Conservation (phyloP, 345 rosid species). For the Balakata baccata region DNA sequence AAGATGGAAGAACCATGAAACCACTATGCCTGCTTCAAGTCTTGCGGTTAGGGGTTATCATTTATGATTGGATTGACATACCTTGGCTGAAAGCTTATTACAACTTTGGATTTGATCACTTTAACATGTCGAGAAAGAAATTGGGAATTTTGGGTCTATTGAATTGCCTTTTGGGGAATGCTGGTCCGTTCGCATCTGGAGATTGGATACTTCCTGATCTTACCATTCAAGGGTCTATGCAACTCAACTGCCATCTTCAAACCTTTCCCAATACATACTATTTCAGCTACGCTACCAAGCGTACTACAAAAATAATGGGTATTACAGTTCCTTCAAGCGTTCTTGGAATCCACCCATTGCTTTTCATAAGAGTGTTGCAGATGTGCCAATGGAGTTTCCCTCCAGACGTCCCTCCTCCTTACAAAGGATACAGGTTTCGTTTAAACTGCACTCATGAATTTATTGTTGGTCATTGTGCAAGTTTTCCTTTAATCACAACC, state of each 20-base stretch:
- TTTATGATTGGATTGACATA: constrained; percentile 94
- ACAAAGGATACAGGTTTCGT: constrained; percentile 80
- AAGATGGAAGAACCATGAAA: constrained; percentile 72
- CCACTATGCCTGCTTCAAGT: constrained; percentile 71
- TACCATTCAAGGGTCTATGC: constrained; percentile 77
- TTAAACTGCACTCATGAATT: background rate
- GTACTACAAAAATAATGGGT: constrained; percentile 60
- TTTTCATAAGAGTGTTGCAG: constrained; percentile 78
- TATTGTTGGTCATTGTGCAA: no score
- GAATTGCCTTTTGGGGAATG: constrained; percentile 63
- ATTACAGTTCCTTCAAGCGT: constrained; percentile 75
- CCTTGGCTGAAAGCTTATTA: constrained; percentile 78
- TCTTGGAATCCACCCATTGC: constrained; percentile 74
- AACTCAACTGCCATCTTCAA: constrained; percentile 49
- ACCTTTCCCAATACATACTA: constrained; percentile 80
- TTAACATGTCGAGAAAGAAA: constrained; percentile 73
- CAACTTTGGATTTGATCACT: constrained; percentile 94
- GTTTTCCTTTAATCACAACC: background rate
- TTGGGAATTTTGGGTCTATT: constrained; percentile 63
- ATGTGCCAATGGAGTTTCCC: constrained; percentile 83
- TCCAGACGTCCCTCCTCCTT: constrained; percentile 60
- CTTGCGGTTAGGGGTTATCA: constrained; percentile 71
- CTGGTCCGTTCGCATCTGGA: constrained; percentile 76
- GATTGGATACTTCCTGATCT: constrained; percentile 98
- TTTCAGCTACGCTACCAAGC: constrained; percentile 90